Conservation (phyloP, 1,139 yeast species). For the Torulaspora globosa region DNA sequence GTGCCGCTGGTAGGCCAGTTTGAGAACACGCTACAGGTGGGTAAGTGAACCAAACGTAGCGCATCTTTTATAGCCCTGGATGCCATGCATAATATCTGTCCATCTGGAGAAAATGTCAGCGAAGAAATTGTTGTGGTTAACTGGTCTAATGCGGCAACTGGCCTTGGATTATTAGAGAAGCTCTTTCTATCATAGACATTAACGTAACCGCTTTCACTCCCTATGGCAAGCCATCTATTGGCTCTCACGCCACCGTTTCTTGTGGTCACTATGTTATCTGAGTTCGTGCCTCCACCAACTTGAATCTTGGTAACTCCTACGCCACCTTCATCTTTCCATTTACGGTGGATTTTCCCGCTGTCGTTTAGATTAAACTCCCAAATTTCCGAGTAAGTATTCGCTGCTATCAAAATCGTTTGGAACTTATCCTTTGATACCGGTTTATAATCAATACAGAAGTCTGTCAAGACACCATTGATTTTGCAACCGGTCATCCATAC, state of each 20-base stretch:
- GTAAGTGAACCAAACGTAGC: slow-evolving; percentile 78
- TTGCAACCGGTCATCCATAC: slow-evolving; percentile 86
- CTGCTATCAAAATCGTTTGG: slow-evolving; percentile 49
- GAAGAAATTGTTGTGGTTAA: slow-evolving; percentile 77
- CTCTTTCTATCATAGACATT: slow-evolving; percentile 63
- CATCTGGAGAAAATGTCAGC: slow-evolving; percentile 76
- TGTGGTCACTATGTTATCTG: slow-evolving; percentile 29
- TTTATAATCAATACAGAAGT: slow-evolving; percentile 60
- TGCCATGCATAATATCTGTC: slow-evolving; percentile 82
- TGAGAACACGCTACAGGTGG: slow-evolving; percentile 77
- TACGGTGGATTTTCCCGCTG: slow-evolving; percentile 47
- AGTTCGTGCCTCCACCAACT: slow-evolving; percentile 59
- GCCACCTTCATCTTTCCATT: slow-evolving; percentile 88
- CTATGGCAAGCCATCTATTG: slow-evolving; percentile 83
- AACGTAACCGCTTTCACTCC: slow-evolving; percentile 85
- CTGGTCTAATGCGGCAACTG: slow-evolving; percentile 66
- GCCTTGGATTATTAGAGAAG: slow-evolving; percentile 36
- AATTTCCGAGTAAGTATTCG: slow-evolving; percentile 78
- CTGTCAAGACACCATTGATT: slow-evolving; percentile 77
- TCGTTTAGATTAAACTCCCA: slow-evolving; percentile 73
- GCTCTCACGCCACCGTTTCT: slow-evolving; percentile 35
- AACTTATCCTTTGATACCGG: slow-evolving; percentile 27
- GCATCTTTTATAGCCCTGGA: slow-evolving; percentile 86
- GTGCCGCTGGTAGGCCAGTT: slow-evolving; percentile 99
- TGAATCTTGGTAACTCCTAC: slow-evolving; percentile 75